Evolutionary conservation across 2,329 filamentous ascomycete genomes (phyloP).

Genomic region (Phialemonium atrogriseum): DNA sequence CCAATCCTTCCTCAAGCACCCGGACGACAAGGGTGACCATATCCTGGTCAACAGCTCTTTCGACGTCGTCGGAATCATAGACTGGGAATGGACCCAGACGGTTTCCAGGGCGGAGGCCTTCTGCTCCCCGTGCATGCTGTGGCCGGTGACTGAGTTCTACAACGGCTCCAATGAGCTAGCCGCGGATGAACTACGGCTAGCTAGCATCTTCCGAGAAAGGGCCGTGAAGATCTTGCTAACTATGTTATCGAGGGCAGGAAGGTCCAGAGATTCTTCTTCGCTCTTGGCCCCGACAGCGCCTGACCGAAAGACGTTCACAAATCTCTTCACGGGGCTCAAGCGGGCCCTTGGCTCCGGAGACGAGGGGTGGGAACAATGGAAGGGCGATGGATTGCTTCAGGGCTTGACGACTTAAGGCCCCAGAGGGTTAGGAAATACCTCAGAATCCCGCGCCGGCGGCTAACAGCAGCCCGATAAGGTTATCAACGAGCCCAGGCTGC

Average conservation of each 20-base stretch:
- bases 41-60: no score
- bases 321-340: no score
- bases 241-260: conserved; percentile 11
- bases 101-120: conserved; percentile 21
- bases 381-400: no score
- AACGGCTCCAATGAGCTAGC: conserved; percentile 18
- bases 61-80: conserved; percentile 33
- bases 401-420: no score
- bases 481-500: no score
- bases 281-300: conserved; percentile 5
- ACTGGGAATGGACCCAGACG: conserved; percentile 31
- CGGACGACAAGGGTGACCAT: conserved; percentile 37
- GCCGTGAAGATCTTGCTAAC: conserved; percentile 13
- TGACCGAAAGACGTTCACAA: no score
- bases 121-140: conserved; percentile 24
- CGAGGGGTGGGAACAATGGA: no score
- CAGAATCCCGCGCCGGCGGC: no score
- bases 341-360: no score
- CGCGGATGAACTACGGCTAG: conserved; percentile 14
- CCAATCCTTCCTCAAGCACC: conserved; percentile 33
- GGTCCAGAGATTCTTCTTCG: conserved; percentile 12
- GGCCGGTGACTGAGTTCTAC: conserved; percentile 23
- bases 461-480: no score
- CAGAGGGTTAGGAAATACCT: no score
- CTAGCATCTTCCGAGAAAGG: conserved; percentile 15